Evolutionary conservation across 2,329 filamentous ascomycete genomes (phyloP).

Genomic region (Monilinia fructicola): DNA sequence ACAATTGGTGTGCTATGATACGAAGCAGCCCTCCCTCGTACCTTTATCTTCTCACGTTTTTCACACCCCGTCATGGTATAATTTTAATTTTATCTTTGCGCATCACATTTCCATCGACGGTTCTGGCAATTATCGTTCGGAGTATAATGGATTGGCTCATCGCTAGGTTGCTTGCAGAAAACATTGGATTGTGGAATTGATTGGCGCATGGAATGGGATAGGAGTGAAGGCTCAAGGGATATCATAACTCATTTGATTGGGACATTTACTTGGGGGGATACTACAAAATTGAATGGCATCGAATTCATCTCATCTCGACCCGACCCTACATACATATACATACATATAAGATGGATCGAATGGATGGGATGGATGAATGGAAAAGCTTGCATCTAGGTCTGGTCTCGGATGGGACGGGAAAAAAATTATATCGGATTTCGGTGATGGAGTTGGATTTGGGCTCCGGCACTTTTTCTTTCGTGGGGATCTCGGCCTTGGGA

Average conservation of each 20-base stretch:
- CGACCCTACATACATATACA: background rate
- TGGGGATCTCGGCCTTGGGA: background rate
- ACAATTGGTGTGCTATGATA: background rate
- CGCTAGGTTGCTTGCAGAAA: conserved; percentile 9
- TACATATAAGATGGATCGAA: conserved; percentile 2
- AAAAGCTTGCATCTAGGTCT: conserved; percentile 18
- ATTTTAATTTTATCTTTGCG: background rate
- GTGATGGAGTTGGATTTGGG: conserved; percentile 9
- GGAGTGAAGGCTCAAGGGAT: conserved; percentile 8
- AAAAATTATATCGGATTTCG: conserved; percentile 8
- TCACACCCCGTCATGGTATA: background rate
- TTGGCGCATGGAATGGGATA: conserved; percentile 16
- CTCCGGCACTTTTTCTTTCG: background rate
- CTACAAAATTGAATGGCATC: conserved; percentile 15
- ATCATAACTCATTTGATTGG: conserved; percentile 9
- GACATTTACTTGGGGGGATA: conserved; percentile 12
- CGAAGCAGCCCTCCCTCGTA: background rate
- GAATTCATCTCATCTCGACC: background rate
- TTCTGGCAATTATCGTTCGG: conserved; percentile 3
- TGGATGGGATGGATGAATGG: conserved; percentile 10
- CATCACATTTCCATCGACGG: background rate
- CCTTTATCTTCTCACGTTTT: background rate
- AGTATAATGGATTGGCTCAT: conserved; percentile 19
- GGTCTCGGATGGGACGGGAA: conserved; percentile 11
- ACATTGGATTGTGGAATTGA: conserved; percentile 8